Evolutionary conservation across 352 stramenopile genomes (phyloP).

Genomic region (Phytopythium cucurbitacearum): DNA sequence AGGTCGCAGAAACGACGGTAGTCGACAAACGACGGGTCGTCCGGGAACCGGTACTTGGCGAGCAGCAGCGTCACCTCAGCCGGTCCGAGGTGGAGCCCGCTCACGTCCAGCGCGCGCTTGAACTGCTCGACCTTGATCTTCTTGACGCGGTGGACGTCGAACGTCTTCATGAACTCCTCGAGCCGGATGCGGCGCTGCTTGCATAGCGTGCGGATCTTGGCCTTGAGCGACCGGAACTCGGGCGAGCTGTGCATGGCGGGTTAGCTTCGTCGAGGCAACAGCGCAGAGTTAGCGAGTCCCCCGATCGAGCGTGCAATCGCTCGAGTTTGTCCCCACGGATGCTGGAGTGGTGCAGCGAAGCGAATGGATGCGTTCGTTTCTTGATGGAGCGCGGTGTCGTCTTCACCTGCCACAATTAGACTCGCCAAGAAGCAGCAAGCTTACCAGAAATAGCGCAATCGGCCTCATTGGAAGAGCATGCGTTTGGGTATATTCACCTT

Average conservation of each 20-base stretch:
- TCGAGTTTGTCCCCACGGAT: neutral
- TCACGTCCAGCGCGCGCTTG: slow-evolving; percentile 73
- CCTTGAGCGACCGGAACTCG: slow-evolving; percentile 79
- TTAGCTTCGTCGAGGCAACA: neutral
- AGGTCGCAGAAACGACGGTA: slow-evolving; percentile 82
- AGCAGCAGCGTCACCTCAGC: slow-evolving; percentile 55
- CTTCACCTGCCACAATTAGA: too few relatives aligned
- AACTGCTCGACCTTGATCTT: slow-evolving; percentile 82
- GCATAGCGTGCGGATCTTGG: slow-evolving; percentile 72
- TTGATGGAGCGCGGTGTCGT: neutral
- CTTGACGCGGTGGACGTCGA: slow-evolving; percentile 81
- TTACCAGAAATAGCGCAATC: too few relatives aligned
- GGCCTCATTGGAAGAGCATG: too few relatives aligned
- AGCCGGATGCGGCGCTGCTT: slow-evolving; percentile 80
- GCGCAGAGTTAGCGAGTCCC: neutral
- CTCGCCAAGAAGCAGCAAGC: too few relatives aligned
- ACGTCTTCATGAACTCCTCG: slow-evolving; percentile 88
- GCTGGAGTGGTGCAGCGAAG: neutral
- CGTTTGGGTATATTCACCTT: too few relatives aligned
- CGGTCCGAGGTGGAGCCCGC: slow-evolving; percentile 52
- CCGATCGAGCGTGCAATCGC: neutral
- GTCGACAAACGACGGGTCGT: slow-evolving; percentile 64
- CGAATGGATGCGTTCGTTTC: slow-evolving; percentile 1
- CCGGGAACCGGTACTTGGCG: slow-evolving; percentile 55
- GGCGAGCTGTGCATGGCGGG: slow-evolving; percentile 51